Evolutionary conservation across 164 flowering plant species (phyloP).

Genomic region (Magnolia changhungtana): DNA sequence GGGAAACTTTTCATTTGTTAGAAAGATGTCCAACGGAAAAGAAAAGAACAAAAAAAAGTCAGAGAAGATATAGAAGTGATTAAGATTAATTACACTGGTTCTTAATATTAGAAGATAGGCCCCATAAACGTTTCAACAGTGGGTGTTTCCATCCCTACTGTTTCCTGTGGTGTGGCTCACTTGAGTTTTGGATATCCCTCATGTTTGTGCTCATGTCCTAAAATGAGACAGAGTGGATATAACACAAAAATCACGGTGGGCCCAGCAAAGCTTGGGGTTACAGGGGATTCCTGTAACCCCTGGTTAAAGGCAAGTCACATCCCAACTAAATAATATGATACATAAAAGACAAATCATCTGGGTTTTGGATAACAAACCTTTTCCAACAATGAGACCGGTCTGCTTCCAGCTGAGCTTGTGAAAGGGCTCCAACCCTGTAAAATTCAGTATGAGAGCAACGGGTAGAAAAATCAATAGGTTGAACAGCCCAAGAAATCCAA

Average conservation of each 20-base stretch:
- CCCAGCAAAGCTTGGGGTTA: too few species aligned
- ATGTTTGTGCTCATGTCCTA: too few species aligned
- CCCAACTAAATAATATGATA: background rate
- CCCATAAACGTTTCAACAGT: too few species aligned
- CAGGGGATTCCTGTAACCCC: too few species aligned
- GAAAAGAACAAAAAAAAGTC: background rate
- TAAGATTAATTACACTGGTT: too few species aligned
- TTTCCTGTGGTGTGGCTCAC: too few species aligned
- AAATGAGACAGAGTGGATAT: too few species aligned
- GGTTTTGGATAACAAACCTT: conserved; percentile 50
- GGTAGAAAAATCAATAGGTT: conserved; percentile 84
- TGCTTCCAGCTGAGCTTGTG: conserved; percentile 62
- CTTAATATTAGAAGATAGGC: too few species aligned
- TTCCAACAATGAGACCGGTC: conserved; percentile 71
- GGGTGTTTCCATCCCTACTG: too few species aligned
- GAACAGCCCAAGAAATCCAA: conserved; percentile 88
- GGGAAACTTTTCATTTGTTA: background rate
- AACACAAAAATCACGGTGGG: too few species aligned
- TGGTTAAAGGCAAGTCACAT: background rate
- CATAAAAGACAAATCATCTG: background rate
- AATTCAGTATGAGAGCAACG: conserved; percentile 65
- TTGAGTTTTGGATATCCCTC: too few species aligned
- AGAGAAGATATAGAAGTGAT: too few species aligned
- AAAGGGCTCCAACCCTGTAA: conserved; percentile 68
- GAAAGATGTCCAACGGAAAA: background rate